Evolutionary conservation across 2,329 filamentous ascomycete species (phyloP).

Genomic region (Blumeria hordei): DNA sequence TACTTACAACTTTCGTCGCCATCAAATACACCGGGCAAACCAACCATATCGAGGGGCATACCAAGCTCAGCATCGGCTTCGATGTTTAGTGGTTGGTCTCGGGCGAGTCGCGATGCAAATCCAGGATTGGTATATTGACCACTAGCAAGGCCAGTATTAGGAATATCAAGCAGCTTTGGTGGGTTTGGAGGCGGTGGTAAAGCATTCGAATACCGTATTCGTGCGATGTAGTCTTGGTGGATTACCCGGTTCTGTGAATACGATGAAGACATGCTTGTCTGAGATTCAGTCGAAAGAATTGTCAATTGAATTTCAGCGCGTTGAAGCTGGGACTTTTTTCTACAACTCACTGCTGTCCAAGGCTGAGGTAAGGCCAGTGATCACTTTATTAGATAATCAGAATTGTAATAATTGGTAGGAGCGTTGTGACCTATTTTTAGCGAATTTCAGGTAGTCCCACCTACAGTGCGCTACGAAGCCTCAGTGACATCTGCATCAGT

Average conservation of each 20-base stretch:
- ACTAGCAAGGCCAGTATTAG: slow-evolving; percentile 68
- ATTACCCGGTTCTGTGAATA: slow-evolving; percentile 23
- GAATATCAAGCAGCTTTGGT: slow-evolving; percentile 90
- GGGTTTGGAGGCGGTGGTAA: slow-evolving; percentile 84
- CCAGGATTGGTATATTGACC: slow-evolving; percentile 75
- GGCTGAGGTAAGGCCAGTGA: too few relatives aligned
- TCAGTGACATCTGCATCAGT: too few relatives aligned
- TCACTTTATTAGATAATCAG: too few relatives aligned
- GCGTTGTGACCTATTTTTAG: too few relatives aligned
- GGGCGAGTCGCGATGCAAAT: slow-evolving; percentile 69
- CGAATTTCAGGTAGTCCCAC: too few relatives aligned
- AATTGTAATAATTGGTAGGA: too few relatives aligned
- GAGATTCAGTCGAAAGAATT: too few relatives aligned
- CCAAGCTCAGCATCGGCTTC: slow-evolving; percentile 94
- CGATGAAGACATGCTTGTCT: slow-evolving; percentile 10
- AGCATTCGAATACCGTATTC: slow-evolving; percentile 86
- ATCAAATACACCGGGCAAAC: slow-evolving; percentile 83
- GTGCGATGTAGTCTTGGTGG: slow-evolving; percentile 93
- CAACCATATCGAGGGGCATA: slow-evolving; percentile 89
- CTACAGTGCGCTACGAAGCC: too few relatives aligned
- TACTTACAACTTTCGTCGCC: slow-evolving; percentile 74
- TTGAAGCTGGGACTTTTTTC: too few relatives aligned
- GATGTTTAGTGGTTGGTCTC: slow-evolving; percentile 85
- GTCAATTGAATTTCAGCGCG: too few relatives aligned
- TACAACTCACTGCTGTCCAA: too few relatives aligned